Evolutionary conservation across 208 protist species (phyloP).

Genomic region (Trypanosoma scelopori): DNA sequence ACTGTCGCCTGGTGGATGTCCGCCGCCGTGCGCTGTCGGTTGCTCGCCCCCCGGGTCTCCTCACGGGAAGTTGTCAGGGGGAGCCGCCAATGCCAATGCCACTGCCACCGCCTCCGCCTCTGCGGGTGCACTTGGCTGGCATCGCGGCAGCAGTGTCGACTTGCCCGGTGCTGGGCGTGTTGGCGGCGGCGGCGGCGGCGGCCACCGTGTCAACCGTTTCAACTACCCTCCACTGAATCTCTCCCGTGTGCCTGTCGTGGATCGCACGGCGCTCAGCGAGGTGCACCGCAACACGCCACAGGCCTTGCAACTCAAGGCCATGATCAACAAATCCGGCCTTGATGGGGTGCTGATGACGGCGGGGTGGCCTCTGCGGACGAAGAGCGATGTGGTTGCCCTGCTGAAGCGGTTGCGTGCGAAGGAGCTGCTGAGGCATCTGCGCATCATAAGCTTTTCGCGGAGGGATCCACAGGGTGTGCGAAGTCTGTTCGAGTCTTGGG

Average conservation of each 20-base stretch:
- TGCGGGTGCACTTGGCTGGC: background rate
- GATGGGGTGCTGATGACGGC: conserved; percentile 26
- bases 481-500: conserved; percentile 64
- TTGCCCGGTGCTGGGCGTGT: too few species aligned
- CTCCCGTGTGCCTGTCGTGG: background rate
- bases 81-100: background rate
- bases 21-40: conserved; percentile 6
- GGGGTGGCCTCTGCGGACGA: conserved; percentile 51
- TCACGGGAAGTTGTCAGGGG: background rate
- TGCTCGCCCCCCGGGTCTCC: conserved; percentile 2
- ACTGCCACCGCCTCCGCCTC: too few species aligned
- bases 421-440: conserved; percentile 68
- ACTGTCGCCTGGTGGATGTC: background rate
- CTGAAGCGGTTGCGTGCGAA: conserved; percentile 35
- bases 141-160: background rate
- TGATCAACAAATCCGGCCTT: conserved; percentile 30
- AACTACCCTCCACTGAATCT: background rate
- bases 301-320: conserved; percentile 33
- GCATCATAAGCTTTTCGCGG: conserved; percentile 57
- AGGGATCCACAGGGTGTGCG: conserved; percentile 47
- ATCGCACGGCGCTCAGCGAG: conserved; percentile 5
- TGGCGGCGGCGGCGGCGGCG: background rate
- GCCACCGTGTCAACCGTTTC: background rate
- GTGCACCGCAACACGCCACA: conserved; percentile 50
- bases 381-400: conserved; percentile 39